Percentiles rank a stretch among this genome's conserved stretches.
phyloP scores from a whole-genome alignment of 441 rosid genomes.

The California macrophylla region DNA sequence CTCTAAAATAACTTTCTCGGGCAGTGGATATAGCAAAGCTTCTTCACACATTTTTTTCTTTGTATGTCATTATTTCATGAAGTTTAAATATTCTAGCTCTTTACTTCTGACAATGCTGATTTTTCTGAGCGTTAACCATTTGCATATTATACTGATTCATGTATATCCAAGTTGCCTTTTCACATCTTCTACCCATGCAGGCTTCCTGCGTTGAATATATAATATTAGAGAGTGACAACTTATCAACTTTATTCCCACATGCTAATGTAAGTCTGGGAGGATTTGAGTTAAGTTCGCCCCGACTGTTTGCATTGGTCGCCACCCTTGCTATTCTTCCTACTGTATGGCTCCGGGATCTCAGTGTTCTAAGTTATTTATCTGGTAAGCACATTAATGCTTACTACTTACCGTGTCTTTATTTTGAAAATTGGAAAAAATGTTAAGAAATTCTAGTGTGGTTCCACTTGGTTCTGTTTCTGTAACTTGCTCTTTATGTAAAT shows the following conservation, averaged over 20 bases:
- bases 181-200: constrained; percentile 29
- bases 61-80: background rate
- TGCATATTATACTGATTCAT: background rate
- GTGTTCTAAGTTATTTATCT: constrained; percentile 73
- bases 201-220: constrained; percentile 85
- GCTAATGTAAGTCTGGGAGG: constrained; percentile 51
- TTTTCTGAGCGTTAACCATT: background rate
- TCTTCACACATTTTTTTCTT: background rate
- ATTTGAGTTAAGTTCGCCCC: constrained; percentile 41
- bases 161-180: background rate
- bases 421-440: background rate
- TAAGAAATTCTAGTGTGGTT: background rate
- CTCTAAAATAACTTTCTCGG: background rate
- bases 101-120: background rate
- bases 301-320: constrained; percentile 57
- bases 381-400: constrained; percentile 33
- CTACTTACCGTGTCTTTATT: background rate
- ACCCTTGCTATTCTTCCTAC: constrained; percentile 80
- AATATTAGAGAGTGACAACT: constrained; percentile 76
- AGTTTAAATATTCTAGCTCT: background rate
- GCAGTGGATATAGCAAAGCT: background rate
- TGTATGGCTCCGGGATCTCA: constrained; percentile 80
- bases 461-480: background rate
- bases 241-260: constrained; percentile 68
- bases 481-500: constrained; percentile 1